phyloP scores from a whole-genome alignment of 2,329 filamentous ascomycete genomes.

The Aspergillus sp. region DNA sequence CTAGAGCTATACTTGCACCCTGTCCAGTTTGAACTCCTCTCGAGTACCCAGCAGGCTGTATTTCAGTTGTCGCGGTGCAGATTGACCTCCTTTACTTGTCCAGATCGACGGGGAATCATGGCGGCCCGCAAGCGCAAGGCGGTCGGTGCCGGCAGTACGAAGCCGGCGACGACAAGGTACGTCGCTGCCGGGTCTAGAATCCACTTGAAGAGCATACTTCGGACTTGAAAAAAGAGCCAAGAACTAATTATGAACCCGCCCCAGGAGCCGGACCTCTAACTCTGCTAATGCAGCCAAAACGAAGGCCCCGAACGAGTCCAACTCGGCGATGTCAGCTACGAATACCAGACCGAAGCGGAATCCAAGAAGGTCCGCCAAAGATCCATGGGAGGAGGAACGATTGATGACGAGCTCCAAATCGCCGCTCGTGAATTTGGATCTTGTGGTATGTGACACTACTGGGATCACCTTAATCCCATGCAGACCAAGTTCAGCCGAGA shows the following conservation, averaged over 20 bases:
- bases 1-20: background rate
- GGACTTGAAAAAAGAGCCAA: background rate
- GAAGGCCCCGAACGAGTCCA: slow-evolving; percentile 23
- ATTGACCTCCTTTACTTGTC: slow-evolving; percentile 21
- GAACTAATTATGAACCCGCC: slow-evolving; percentile 17
- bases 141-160: slow-evolving; percentile 34
- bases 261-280: slow-evolving; percentile 20
- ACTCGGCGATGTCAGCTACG: slow-evolving; percentile 29
- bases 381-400: slow-evolving; percentile 39
- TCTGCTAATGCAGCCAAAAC: slow-evolving; percentile 28
- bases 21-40: background rate
- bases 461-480: background rate
- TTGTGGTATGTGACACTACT: slow-evolving; percentile 34
- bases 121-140: slow-evolving; percentile 36
- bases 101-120: slow-evolving; percentile 26
- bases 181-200: background rate
- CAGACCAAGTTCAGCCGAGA: background rate
- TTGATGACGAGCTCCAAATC: slow-evolving; percentile 41
- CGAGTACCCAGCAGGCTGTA: slow-evolving; percentile 2
- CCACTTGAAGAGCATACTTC: no score
- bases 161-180: slow-evolving; percentile 19
- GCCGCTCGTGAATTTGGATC: slow-evolving; percentile 34
- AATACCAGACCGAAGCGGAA: slow-evolving; percentile 31
- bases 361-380: slow-evolving; percentile 32
- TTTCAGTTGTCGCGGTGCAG: background rate